These are phyloP conservation scores for Vairimorpha apis DNA, from an alignment of 371 early-diverging fungal species.

Conservation along the genomic window DNA sequence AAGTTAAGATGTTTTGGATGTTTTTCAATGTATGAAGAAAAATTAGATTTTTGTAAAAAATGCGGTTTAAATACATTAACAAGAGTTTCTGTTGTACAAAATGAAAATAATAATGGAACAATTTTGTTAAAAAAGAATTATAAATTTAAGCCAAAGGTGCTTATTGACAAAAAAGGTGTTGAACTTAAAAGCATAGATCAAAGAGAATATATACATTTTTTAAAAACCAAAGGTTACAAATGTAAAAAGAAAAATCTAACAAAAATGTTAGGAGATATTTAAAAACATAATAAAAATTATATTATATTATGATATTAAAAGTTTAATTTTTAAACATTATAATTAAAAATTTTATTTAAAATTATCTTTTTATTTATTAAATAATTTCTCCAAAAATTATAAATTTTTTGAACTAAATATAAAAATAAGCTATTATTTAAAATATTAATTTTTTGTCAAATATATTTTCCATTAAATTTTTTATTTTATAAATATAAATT, in stretches of 20 bases:
- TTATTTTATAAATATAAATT: no score
- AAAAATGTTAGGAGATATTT: slow-evolving; percentile 1
- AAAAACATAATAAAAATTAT: no score
- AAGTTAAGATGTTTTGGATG: slow-evolving; percentile 50
- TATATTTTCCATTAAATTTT: no score
- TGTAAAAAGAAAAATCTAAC: neutral
- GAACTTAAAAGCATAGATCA: slow-evolving; percentile 37
- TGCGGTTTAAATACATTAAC: slow-evolving; percentile 55
- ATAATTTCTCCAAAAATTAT: no score
- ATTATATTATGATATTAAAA: no score
- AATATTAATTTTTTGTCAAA: no score
- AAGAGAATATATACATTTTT: slow-evolving; percentile 40
- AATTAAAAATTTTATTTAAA: no score
- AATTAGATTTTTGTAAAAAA: slow-evolving; percentile 52
- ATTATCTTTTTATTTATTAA: no score
- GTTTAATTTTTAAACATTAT: no score
- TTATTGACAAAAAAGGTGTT: slow-evolving; percentile 35
- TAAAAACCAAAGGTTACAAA: slow-evolving; percentile 2
- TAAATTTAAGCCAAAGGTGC: slow-evolving; percentile 21
- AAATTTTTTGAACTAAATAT: no score
- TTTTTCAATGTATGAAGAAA: slow-evolving; percentile 35
- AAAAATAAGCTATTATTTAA: no score
- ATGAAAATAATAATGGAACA: slow-evolving; percentile 25
- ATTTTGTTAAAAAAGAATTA: slow-evolving; percentile 43
- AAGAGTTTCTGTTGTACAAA: slow-evolving; percentile 36